phyloP scores from a whole-genome alignment of 106 monocot species.

The Dactylorhiza incarnata region DNA sequence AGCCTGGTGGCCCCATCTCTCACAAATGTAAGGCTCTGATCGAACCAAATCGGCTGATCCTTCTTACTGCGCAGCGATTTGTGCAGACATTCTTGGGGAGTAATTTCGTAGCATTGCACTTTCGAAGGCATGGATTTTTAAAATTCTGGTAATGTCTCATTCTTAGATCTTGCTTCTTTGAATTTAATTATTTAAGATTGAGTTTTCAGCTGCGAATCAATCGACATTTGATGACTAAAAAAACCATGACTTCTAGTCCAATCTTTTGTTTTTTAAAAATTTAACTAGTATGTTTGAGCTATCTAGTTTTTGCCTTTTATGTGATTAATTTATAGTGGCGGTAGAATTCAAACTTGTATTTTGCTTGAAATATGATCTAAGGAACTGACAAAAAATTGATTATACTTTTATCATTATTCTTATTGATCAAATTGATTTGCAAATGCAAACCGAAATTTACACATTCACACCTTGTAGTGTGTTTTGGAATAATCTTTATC shows the following conservation, averaged over 20 bases:
- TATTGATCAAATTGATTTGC: constrained; percentile 1
- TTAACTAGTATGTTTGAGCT: not conserved
- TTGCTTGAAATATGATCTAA: not conserved
- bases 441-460: not conserved
- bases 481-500: not conserved
- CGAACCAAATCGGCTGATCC: constrained; percentile 59
- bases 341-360: not conserved
- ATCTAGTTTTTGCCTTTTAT: not conserved
- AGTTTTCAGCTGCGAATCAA: not conserved
- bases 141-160: too few relatives aligned
- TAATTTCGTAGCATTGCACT: constrained; percentile 80
- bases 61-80: constrained; percentile 80
- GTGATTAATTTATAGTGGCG: not conserved
- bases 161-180: not conserved
- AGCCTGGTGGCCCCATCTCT: constrained; percentile 73
- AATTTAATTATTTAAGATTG: not conserved
- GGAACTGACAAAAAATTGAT: not conserved
- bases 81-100: constrained; percentile 87
- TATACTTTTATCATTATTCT: not conserved
- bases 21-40: constrained; percentile 68
- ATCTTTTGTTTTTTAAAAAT: not conserved
- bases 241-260: not conserved
- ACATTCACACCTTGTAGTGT: not conserved
- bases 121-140: constrained; percentile 49
- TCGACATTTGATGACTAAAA: not conserved